Percentiles rank a stretch among this genome's conserved stretches.
Conservation (phyloP, 345 rosid species). For the Melaleuca quinquenervia region DNA sequence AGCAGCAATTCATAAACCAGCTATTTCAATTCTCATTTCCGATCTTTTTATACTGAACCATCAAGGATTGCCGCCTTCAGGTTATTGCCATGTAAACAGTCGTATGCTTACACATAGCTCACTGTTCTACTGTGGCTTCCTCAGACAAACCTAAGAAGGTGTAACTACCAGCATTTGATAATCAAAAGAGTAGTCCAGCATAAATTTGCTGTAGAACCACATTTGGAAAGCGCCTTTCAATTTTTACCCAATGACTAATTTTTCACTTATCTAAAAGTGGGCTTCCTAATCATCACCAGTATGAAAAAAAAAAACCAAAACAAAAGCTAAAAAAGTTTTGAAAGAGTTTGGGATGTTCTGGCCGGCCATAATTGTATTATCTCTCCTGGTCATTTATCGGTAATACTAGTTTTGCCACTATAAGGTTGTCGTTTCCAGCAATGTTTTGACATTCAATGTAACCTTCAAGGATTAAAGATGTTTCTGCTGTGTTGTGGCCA, state of each 20-base stretch:
- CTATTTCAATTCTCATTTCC: neutral
- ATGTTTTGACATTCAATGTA: neutral
- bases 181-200: neutral
- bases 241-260: neutral
- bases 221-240: neutral
- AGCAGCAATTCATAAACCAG: neutral
- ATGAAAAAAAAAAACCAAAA: neutral
- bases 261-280: neutral
- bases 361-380: neutral
- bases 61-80: neutral
- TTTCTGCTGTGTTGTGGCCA: neutral
- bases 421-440: neutral
- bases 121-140: neutral
- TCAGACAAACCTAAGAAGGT: neutral
- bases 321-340: neutral
- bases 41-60: neutral
- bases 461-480: neutral
- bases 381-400: neutral
- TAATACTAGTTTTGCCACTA: neutral
- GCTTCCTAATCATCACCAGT: neutral
- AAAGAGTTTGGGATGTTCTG: neutral
- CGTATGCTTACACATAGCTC: neutral
- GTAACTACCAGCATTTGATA: neutral
- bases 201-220: neutral
- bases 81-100: neutral